Evolutionary conservation across 768 basidiomycete species (phyloP).

Genomic region (Suillus paluster): DNA sequence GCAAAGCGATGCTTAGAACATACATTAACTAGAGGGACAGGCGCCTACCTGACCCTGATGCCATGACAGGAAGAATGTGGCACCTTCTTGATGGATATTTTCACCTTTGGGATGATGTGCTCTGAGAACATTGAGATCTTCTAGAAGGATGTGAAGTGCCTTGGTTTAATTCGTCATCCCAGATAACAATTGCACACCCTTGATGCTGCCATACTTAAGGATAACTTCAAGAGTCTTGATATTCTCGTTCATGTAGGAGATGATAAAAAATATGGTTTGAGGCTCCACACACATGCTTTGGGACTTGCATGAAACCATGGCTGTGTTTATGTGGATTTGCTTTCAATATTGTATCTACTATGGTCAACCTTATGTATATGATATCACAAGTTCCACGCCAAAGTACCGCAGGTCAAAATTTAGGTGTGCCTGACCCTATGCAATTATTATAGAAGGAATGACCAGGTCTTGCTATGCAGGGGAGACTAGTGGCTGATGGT

Average conservation of each 20-base stretch:
- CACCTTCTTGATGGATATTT: constrained; percentile 26
- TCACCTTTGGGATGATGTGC: constrained; percentile 33
- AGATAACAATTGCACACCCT: constrained; percentile 18
- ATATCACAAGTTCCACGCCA: no score
- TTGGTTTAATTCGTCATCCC: constrained; percentile 13
- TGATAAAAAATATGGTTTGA: neutral
- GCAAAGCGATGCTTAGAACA: neutral
- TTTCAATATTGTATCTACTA: no score
- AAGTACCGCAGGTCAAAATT: no score
- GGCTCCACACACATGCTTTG: no score
- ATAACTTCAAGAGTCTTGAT: constrained; percentile 28
- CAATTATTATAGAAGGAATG: no score
- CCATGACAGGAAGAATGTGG: constrained; percentile 32
- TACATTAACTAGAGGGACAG: neutral
- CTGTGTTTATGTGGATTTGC: no score
- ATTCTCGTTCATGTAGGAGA: neutral
- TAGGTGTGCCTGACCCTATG: no score
- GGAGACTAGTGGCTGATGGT: no score
- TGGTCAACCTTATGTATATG: no score
- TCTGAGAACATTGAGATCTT: constrained; percentile 33
- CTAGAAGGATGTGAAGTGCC: constrained; percentile 28
- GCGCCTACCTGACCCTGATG: constrained; percentile 11
- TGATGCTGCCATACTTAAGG: constrained; percentile 27
- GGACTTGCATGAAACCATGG: no score
- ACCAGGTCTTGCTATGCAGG: no score